phyloP scores from a whole-genome alignment of 129 eudicot species.

The Artemisia argyi region DNA sequence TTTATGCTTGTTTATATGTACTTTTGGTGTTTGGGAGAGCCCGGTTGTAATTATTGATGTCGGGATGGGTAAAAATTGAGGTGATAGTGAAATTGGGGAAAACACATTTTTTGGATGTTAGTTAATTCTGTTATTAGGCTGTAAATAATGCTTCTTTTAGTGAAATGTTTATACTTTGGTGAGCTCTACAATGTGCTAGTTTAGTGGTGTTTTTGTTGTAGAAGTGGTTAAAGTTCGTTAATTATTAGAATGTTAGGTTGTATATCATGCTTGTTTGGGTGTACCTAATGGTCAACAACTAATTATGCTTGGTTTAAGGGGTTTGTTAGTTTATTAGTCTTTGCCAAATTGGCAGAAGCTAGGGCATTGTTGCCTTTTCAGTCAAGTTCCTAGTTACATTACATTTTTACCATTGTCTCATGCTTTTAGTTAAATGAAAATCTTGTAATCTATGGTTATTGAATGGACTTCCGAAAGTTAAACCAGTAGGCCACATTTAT shows the following conservation, averaged over 20 bases:
- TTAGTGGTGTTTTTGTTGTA: neutral
- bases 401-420: slow-evolving; percentile 1
- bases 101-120: neutral
- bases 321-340: neutral
- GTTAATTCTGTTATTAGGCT: neutral
- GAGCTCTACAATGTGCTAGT: slow-evolving; percentile 13
- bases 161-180: neutral
- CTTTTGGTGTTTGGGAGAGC: no score
- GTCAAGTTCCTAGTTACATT: neutral
- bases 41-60: neutral
- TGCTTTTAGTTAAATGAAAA: neutral
- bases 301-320: slow-evolving; percentile 5
- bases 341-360: neutral
- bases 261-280: neutral
- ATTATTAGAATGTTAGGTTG: neutral
- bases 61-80: slow-evolving; percentile 3
- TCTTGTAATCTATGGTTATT: neutral
- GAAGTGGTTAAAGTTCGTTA: slow-evolving; percentile 2
- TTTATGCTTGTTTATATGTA: no score
- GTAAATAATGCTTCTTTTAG: neutral
- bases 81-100: neutral
- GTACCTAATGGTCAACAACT: slow-evolving; percentile 12
- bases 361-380: no score
- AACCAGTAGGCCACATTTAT: neutral
- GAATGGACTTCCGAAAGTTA: neutral